These are phyloP conservation scores for Nidularia pulvinata DNA, from an alignment of 768 basidiomycete species.

Conservation along the genomic window DNA sequence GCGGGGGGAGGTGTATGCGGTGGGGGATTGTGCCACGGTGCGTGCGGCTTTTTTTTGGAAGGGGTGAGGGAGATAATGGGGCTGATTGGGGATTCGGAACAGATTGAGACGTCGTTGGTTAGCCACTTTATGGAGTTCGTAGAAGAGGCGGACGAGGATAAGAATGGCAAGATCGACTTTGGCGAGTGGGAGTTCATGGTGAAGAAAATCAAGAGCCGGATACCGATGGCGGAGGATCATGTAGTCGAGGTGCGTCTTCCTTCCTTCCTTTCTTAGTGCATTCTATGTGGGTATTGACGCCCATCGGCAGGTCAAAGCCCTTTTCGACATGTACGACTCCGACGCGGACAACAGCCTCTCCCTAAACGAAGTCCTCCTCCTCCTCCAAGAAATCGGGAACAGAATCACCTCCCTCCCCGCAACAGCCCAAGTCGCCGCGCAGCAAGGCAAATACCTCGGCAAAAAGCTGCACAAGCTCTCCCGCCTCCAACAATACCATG, in stretches of 20 bases:
- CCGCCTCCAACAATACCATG: constrained; percentile 13
- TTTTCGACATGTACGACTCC: constrained; percentile 90
- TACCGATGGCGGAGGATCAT: constrained; percentile 88
- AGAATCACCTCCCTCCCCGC: constrained; percentile 94
- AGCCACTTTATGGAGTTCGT: constrained; percentile 88
- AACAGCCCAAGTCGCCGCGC: constrained; percentile 97
- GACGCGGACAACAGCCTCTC: constrained; percentile 82
- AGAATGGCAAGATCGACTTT: constrained; percentile 87
- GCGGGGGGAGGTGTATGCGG: constrained; percentile 83
- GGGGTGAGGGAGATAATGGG: too few relatives aligned
- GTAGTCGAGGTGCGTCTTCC: constrained; percentile 49
- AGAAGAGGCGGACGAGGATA: constrained; percentile 85
- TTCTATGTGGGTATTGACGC: background rate
- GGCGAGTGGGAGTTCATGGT: constrained; percentile 91
- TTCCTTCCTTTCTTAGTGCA: background rate
- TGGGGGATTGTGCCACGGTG: constrained; percentile 94
- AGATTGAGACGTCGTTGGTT: constrained; percentile 92
- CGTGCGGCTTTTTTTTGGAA: constrained; percentile 13
- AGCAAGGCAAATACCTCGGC: constrained; percentile 96
- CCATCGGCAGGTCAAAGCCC: constrained; percentile 54
- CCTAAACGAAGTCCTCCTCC: constrained; percentile 85
- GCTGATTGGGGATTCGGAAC: background rate
- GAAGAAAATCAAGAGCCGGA: constrained; percentile 69
- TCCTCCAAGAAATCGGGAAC: constrained; percentile 84
- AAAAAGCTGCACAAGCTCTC: constrained; percentile 81